A percentile compares a stretch with the other conserved stretches of the same genome.
phyloP scores from a whole-genome alignment of 2,329 filamentous ascomycete genomes.

The Ophiosphaerella narmari region DNA sequence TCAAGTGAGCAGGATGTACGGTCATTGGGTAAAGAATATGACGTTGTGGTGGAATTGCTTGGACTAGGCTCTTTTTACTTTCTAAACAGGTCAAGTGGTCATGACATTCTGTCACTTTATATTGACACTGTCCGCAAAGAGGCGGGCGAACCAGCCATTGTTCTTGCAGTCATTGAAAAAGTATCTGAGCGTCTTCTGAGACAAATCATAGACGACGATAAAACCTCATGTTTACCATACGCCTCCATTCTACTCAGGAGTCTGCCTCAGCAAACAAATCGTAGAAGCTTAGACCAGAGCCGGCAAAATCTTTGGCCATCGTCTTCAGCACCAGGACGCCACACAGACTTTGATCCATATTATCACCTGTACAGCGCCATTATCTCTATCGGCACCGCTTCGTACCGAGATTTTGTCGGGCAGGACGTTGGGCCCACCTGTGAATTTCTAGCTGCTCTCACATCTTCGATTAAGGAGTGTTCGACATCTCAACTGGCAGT shows the following conservation, averaged over 20 bases:
- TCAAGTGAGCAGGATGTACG: conserved; percentile 29
- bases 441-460: conserved; percentile 60
- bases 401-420: conserved; percentile 57
- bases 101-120: conserved; percentile 61
- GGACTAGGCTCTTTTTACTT: conserved; percentile 59
- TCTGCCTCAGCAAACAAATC: conserved; percentile 51
- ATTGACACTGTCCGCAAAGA: conserved; percentile 62
- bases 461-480: conserved; percentile 46
- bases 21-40: conserved; percentile 69
- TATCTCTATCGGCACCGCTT: conserved; percentile 56
- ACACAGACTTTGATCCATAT: conserved; percentile 61
- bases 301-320: conserved; percentile 70
- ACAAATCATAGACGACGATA: conserved; percentile 21
- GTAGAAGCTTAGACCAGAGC: conserved; percentile 62
- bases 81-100: conserved; percentile 19
- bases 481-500: conserved; percentile 57
- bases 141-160: conserved; percentile 69
- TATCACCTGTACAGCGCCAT: conserved; percentile 68
- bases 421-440: conserved; percentile 48
- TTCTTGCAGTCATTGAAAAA: conserved; percentile 71
- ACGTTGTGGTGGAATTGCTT: conserved; percentile 70
- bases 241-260: conserved; percentile 43
- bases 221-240: conserved; percentile 24
- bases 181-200: conserved; percentile 57
- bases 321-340: conserved; percentile 40